phyloP scores from a whole-genome alignment of 148 eudicot genomes.

The Camellia lanceoleosa region DNA sequence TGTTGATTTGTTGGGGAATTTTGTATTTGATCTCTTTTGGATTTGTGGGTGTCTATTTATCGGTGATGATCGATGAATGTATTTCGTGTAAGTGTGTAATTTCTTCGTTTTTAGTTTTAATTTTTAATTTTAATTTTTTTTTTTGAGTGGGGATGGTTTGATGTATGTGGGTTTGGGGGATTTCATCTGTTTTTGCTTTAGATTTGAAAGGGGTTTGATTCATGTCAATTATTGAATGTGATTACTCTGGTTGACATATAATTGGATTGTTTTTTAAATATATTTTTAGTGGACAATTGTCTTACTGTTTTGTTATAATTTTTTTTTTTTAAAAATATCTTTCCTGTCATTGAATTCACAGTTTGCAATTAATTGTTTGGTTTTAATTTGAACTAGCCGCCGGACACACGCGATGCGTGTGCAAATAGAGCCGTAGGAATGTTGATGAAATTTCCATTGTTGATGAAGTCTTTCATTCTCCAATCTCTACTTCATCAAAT shows the following conservation, averaged over 20 bases:
- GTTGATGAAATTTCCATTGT: too few species aligned
- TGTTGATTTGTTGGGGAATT: neutral
- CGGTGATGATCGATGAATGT: neutral
- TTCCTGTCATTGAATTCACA: neutral
- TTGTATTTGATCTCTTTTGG: neutral
- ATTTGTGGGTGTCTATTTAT: neutral
- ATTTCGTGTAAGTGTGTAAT: neutral
- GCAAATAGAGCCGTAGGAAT: too few species aligned
- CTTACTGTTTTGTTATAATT: neutral
- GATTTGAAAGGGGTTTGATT: neutral
- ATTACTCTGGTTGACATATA: neutral
- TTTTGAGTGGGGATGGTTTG: neutral
- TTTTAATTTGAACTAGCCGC: neutral
- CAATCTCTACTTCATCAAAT: too few species aligned
- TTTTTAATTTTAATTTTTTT: neutral
- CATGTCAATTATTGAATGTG: neutral
- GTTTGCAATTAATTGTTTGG: neutral
- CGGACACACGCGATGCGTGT: too few species aligned
- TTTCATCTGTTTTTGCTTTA: neutral
- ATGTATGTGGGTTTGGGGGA: neutral
- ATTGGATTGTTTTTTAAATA: neutral
- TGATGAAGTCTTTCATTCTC: too few species aligned
- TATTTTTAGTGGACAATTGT: neutral
- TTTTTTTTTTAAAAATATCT: neutral
- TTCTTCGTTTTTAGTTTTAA: neutral